Conservation (phyloP, 2,329 filamentous ascomycete species). For the Phoma sp. region DNA sequence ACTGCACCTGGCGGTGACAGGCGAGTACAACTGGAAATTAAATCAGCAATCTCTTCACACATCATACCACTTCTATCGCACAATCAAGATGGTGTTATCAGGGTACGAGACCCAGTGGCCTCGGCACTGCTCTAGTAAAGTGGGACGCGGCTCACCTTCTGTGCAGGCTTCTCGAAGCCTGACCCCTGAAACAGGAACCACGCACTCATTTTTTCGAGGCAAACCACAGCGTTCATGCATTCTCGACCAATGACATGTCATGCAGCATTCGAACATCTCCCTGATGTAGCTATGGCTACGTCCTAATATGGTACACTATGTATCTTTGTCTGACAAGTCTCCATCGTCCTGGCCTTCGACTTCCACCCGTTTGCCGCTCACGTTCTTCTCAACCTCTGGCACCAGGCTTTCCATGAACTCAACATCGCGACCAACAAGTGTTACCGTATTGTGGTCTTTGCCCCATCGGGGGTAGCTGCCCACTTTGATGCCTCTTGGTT, state of each 20-base stretch:
- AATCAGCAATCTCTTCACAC: slow-evolving; percentile 17
- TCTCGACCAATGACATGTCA: slow-evolving; percentile 30
- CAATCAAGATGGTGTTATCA: slow-evolving; percentile 18
- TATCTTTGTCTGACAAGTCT: slow-evolving; percentile 48
- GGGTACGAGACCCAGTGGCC: slow-evolving; percentile 7
- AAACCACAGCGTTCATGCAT: slow-evolving; percentile 18
- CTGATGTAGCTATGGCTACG: slow-evolving; percentile 31
- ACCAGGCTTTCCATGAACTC: slow-evolving; percentile 81
- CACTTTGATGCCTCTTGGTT: slow-evolving; percentile 83
- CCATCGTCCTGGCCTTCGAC: slow-evolving; percentile 69
- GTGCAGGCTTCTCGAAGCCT: slow-evolving; percentile 38
- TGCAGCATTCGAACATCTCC: slow-evolving; percentile 15
- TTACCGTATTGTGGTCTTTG: slow-evolving; percentile 86
- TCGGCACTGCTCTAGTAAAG: slow-evolving; percentile 10
- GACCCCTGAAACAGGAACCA: slow-evolving; percentile 15
- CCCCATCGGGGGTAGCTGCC: slow-evolving; percentile 96
- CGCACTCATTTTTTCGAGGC: not conserved
- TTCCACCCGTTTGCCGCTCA: slow-evolving; percentile 73
- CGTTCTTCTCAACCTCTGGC: slow-evolving; percentile 76
- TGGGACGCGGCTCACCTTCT: slow-evolving; percentile 29
- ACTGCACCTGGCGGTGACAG: slow-evolving; percentile 1
- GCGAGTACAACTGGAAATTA: slow-evolving; percentile 15
- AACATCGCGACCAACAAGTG: slow-evolving; percentile 78
- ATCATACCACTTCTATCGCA: slow-evolving; percentile 19
- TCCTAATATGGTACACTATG: slow-evolving; percentile 31